Evolutionary conservation across 2,329 filamentous ascomycete genomes (phyloP).

Genomic region (Aspergillus melleus): DNA sequence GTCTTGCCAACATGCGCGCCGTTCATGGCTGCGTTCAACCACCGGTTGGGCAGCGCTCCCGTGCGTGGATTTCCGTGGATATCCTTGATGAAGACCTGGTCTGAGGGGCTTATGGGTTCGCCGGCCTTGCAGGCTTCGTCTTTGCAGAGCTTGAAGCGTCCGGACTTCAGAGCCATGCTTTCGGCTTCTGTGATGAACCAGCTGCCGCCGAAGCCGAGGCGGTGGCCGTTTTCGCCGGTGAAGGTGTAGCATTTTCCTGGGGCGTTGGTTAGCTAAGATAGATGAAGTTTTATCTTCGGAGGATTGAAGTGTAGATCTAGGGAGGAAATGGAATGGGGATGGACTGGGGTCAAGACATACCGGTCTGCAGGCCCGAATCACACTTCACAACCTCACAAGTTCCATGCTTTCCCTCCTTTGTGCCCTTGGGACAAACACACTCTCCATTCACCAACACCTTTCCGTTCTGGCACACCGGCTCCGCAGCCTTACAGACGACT

Average conservation of each 20-base stretch:
- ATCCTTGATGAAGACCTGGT: conserved; percentile 10
- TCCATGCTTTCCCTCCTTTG: background rate
- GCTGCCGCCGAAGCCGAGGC: conserved; percentile 11
- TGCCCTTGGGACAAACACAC: conserved; percentile 8
- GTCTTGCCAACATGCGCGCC: conserved; percentile 13
- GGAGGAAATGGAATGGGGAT: background rate
- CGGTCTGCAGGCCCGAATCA: conserved; percentile 5
- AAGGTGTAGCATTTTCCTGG: conserved; percentile 17
- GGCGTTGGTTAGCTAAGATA: no score
- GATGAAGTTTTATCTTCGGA: no score
- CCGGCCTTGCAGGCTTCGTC: conserved; percentile 6
- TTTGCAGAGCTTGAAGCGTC: conserved; percentile 15
- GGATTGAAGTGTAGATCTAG: background rate
- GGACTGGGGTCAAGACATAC: background rate
- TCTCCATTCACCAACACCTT: conserved; percentile 9
- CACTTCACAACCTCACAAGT: conserved; percentile 2
- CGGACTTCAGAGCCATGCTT: conserved; percentile 9
- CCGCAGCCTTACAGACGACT: background rate
- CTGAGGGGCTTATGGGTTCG: conserved; percentile 5
- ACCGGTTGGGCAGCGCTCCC: conserved; percentile 6
- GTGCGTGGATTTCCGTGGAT: conserved; percentile 8
- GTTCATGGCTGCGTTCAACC: conserved; percentile 13
- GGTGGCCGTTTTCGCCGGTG: conserved; percentile 10
- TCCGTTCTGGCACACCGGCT: conserved; percentile 9
- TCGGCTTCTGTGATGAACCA: conserved; percentile 8